Base-by-base conservation (phyloP, 345 rosid genomes). In the Salix caprea region DNA sequence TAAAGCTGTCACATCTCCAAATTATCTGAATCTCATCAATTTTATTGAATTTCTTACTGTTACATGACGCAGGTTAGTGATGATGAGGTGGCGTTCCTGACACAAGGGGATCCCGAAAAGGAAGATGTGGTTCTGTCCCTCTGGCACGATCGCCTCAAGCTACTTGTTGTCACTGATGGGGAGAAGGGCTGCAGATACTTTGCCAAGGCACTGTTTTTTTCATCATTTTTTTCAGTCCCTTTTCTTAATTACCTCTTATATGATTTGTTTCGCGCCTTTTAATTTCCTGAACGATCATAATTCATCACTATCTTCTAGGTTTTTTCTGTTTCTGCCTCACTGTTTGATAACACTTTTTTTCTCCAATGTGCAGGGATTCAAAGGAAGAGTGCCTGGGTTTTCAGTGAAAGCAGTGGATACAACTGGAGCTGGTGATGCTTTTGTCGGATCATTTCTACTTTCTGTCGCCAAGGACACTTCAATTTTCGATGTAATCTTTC, bases 391-490 rank as follows among this genome's bases (percentile, higher is more conserved):
- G 12, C 21, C 71, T 8, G 92, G 92, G 4, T 87, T 79, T 61
- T 18, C 87, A 28, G 91, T 89, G 79, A 89, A 90, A 39, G 40
- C 91, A 36, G 73, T 90, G 19, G 94, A 89, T 37, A 87, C 92
- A 62, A 90, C 94, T n/a, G 92, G 94, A 10, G 91, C 92, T 76
- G 92, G 94, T 37, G 92, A 90, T 77, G 65, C 94, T 37, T 90
- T 90, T 80, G 94, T 90, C 44, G 94, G 92, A 39, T 39, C 92
- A 30, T 42, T 87, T 62, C 83, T 89, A 36, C 42, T 48, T 12
- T 80, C 87, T 23, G 1, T 89, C 12, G 87, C 88, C 3, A 84
- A 87, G 65, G 88, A 89, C 67, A 52, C 76, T 6, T 76, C 74
- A 21, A 74, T 84, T 42, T 76, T 80, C 14, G 58, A 74, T 13